Evolutionary conservation across 2,329 filamentous ascomycete genomes (phyloP), one percentile per base, ranked within the genome.

Genomic region (Cadophora luteo-olivacea): DNA sequence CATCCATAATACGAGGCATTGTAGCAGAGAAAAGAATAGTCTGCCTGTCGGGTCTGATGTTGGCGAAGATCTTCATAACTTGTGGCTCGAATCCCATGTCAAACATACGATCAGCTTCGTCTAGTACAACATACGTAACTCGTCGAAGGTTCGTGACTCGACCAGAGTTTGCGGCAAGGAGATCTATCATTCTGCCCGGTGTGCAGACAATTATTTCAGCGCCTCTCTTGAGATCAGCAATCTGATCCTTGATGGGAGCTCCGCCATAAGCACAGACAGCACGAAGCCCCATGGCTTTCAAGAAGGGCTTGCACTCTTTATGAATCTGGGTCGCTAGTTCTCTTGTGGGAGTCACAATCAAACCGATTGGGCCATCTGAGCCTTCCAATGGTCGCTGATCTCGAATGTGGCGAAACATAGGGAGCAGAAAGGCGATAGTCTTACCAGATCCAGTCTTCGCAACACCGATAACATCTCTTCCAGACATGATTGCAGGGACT

Each of bases 51-150:
- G 96, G 94, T 60, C 96, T 91, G 78, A 97, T 92, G 76, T 96
- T 97, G 73, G 89, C 89, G 78, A 98, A 90, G 68, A 99, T 96
- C 80, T 97, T 97, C 89, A 96, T 96, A 65, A 99, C 94, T 79
- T 99, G 96, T 1, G 96, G 95, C 81, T 97, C 95, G 77, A 99
- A 99, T 16, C 96, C 96, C 96, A 99, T 98, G 79, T 99, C 96
- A 78, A 98, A 97, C 96, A 99, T 98, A 70, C 96, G 91, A 80
- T 99, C 96, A 60, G 96, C 96, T 81, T 99, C 96, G 78, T 99
- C 96, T 49, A 99, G 87, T 12, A 99, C 96, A 29, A 97, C 89
- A 78, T 98, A 99, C 0, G 93, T 96, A 14, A 97, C 93, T 71
- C 96, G 88, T 73, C 87, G 89, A 67, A 99, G 84, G 76, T 97